These are phyloP conservation scores for Atalantia buxifolia DNA, from an alignment of 345 rosid genomes.

Conservation along the genomic window DNA sequence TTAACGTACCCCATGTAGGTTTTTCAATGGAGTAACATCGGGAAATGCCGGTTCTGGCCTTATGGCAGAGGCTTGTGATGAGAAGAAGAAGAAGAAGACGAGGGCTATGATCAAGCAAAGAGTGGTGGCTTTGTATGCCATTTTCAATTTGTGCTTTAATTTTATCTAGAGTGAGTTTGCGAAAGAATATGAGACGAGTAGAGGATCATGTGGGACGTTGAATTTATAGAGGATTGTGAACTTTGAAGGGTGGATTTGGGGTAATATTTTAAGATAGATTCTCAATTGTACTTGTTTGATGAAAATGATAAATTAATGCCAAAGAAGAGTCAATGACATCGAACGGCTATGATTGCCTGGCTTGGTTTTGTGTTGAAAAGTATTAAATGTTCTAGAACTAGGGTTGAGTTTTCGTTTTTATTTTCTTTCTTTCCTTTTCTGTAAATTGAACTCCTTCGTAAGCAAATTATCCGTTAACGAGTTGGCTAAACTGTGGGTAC, in stretches of 20 bases:
- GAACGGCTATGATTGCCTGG: not conserved
- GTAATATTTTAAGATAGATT: not conserved
- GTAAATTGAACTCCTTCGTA: not conserved
- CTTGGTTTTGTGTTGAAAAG: not conserved
- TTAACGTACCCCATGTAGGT: slow-evolving; percentile 17
- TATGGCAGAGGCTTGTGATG: slow-evolving; percentile 15
- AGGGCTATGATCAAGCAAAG: slow-evolving; percentile 12
- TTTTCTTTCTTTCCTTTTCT: not conserved
- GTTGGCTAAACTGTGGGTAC: no score
- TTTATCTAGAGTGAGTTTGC: not conserved
- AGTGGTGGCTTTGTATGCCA: slow-evolving; percentile 22
- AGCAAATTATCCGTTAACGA: no score
- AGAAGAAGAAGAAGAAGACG: slow-evolving; percentile 7
- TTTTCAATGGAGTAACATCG: not conserved
- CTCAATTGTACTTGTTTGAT: not conserved
- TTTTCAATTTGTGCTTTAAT: slow-evolving; percentile 9
- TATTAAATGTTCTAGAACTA: not conserved
- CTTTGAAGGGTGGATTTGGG: not conserved
- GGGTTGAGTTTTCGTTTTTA: not conserved
- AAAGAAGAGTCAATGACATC: not conserved
- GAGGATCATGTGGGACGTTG: not conserved
- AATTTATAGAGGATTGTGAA: slow-evolving; percentile 16
- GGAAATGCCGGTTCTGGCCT: slow-evolving; percentile 8
- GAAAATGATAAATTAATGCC: not conserved
- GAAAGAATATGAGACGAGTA: not conserved